A percentile compares a stretch with the other conserved stretches of the same genome.
Conservation (phyloP, 768 basidiomycete species). For the Lactarius evosmus region DNA sequence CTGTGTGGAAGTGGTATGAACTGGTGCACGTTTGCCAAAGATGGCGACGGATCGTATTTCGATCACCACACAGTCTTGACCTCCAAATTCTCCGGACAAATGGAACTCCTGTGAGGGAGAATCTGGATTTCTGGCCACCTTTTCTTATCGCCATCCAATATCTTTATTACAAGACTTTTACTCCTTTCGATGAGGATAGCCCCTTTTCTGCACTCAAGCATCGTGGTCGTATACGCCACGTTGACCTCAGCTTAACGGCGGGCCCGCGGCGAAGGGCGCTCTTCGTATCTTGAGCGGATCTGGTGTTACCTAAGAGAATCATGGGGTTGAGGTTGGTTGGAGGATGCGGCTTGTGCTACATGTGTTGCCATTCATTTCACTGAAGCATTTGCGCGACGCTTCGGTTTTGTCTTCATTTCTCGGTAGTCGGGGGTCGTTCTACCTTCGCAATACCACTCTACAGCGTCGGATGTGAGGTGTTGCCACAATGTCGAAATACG, state of each 20-base stretch:
- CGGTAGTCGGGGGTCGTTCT: no score
- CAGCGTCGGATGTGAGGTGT: no score
- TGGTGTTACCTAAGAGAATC: no score
- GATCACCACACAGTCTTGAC: conserved; percentile 2
- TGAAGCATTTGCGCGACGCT: no score
- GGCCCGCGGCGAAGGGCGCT: neutral
- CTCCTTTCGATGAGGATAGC: conserved; percentile 1
- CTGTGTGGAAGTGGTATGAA: neutral
- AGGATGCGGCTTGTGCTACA: no score
- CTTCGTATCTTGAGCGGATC: no score
- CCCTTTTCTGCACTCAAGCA: neutral
- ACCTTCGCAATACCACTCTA: no score
- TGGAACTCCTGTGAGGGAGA: neutral
- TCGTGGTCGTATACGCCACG: neutral
- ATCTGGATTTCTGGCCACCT: neutral
- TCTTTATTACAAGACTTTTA: neutral
- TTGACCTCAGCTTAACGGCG: neutral
- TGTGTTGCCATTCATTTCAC: no score
- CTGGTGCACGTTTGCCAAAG: conserved; percentile 5
- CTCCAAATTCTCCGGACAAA: conserved; percentile 4
- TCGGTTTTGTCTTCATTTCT: no score
- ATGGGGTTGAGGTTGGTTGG: no score
- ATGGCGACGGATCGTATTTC: conserved; percentile 2
- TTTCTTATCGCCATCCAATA: conserved; percentile 1
- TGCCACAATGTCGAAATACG: no score